phyloP scores from a whole-genome alignment of 2,329 filamentous ascomycete genomes.

The Rutstroemia sp. region DNA sequence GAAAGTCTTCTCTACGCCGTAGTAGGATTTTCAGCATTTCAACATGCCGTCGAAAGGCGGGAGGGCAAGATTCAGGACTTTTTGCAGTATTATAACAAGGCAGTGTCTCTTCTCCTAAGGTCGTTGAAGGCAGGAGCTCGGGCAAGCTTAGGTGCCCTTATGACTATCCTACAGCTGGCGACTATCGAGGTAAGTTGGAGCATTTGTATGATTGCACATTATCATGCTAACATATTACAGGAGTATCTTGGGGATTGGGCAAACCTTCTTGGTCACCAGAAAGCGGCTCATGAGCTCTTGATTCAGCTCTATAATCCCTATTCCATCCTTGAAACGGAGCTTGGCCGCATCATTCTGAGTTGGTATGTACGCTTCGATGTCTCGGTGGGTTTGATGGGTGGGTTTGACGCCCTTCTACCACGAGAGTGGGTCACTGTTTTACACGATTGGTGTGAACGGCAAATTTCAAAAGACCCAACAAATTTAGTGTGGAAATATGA shows the following conservation, averaged over 20 bases:
- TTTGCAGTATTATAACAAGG: constrained; percentile 82
- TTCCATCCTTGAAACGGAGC: constrained; percentile 61
- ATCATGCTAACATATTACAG: constrained; percentile 37
- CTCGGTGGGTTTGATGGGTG: constrained; percentile 75
- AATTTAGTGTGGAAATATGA: constrained; percentile 61
- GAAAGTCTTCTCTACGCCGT: constrained; percentile 81
- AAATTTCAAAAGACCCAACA: constrained; percentile 50
- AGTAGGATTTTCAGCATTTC: constrained; percentile 83
- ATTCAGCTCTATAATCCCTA: constrained; percentile 71
- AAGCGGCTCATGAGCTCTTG: constrained; percentile 77
- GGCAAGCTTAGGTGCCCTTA: constrained; percentile 64
- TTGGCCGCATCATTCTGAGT: constrained; percentile 66
- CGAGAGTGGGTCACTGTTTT: constrained; percentile 63
- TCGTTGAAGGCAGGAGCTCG: constrained; percentile 64
- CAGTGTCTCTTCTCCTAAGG: constrained; percentile 67
- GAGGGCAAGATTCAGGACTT: constrained; percentile 73
- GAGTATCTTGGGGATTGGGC: constrained; percentile 95
- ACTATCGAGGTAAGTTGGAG: constrained; percentile 71
- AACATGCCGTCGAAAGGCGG: constrained; percentile 64
- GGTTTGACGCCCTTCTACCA: constrained; percentile 64
- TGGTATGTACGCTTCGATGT: constrained; percentile 92
- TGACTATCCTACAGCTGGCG: constrained; percentile 86
- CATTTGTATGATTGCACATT: neutral
- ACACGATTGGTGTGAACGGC: constrained; percentile 50
- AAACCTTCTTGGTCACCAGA: constrained; percentile 86